Percentiles rank a stretch among this genome's conserved stretches.
These are phyloP conservation scores for Chalara sp. DNA, from an alignment of 2,329 filamentous ascomycete genomes.

Conservation along the genomic window DNA sequence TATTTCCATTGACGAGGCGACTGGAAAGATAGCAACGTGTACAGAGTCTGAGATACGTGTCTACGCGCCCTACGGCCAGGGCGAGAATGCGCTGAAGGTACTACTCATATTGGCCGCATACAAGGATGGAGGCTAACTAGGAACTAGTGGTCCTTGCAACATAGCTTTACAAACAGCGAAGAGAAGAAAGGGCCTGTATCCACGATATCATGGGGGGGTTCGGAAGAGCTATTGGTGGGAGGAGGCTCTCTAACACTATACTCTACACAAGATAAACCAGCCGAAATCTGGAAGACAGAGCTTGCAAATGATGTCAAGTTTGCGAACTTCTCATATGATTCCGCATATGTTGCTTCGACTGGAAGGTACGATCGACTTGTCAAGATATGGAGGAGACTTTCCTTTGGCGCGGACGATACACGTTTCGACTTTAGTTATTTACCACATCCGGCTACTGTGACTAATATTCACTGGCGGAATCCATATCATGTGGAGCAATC, in stretches of 20 bases:
- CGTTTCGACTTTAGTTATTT: conserved; percentile 89
- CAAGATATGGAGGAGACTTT: conserved; percentile 87
- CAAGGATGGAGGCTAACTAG: conserved; percentile 11
- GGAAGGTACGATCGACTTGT: conserved; percentile 74
- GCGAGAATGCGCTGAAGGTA: conserved; percentile 70
- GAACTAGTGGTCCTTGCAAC: conserved; percentile 56
- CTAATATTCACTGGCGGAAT: conserved; percentile 77
- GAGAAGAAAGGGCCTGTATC: conserved; percentile 34
- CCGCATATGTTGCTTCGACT: conserved; percentile 76
- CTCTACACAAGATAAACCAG: conserved; percentile 38
- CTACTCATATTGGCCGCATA: conserved; percentile 16
- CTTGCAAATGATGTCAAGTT: conserved; percentile 69
- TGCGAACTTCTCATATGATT: conserved; percentile 79
- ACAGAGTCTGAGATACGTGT: conserved; percentile 62
- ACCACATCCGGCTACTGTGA: conserved; percentile 75
- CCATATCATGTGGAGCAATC: conserved; percentile 72
- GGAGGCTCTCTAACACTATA: conserved; percentile 66
- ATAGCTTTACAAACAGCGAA: conserved; percentile 44
- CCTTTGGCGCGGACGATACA: conserved; percentile 75
- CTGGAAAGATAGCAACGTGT: conserved; percentile 79
- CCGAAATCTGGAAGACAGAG: conserved; percentile 64
- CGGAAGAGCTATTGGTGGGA: conserved; percentile 78
- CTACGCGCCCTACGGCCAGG: conserved; percentile 67
- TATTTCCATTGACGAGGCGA: conserved; percentile 71
- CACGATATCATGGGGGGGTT: conserved; percentile 78